Conservation (phyloP, 2,329 filamentous ascomycete species). For the Coniochaeta pulveracea region DNA sequence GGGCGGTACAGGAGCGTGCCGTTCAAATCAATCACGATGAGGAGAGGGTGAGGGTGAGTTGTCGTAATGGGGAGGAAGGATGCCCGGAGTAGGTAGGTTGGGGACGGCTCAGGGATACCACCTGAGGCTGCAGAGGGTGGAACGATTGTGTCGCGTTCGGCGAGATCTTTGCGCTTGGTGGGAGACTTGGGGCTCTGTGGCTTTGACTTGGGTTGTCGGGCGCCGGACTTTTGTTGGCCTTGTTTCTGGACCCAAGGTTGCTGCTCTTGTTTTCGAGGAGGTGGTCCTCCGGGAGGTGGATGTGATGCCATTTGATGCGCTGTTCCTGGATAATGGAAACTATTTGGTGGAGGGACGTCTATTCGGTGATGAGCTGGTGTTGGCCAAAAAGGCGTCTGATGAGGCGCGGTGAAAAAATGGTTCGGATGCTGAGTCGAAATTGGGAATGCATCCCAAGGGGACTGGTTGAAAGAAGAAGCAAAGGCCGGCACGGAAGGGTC, state of each 20-base stretch:
- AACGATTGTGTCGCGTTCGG: conserved; percentile 13
- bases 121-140: conserved; percentile 32
- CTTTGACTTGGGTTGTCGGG: background rate
- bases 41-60: conserved; percentile 45
- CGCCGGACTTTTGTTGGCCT: background rate
- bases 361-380: background rate
- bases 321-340: background rate
- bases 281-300: background rate
- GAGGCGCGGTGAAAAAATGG: too few relatives aligned
- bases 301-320: background rate
- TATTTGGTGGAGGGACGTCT: background rate
- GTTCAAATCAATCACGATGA: conserved; percentile 87
- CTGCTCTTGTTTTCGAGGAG: background rate
- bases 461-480: too few relatives aligned
- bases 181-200: conserved; percentile 8
- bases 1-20: conserved; percentile 76
- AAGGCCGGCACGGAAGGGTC: too few relatives aligned
- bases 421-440: too few relatives aligned
- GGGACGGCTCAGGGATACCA: conserved; percentile 48
- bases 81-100: conserved; percentile 48
- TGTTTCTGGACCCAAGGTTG: background rate
- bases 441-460: too few relatives aligned
- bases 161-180: background rate
- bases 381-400: background rate
- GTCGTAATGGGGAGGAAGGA: conserved; percentile 28